Evolutionary conservation across 257 asterid species (phyloP).

Genomic region (Ehretia macrophylla): DNA sequence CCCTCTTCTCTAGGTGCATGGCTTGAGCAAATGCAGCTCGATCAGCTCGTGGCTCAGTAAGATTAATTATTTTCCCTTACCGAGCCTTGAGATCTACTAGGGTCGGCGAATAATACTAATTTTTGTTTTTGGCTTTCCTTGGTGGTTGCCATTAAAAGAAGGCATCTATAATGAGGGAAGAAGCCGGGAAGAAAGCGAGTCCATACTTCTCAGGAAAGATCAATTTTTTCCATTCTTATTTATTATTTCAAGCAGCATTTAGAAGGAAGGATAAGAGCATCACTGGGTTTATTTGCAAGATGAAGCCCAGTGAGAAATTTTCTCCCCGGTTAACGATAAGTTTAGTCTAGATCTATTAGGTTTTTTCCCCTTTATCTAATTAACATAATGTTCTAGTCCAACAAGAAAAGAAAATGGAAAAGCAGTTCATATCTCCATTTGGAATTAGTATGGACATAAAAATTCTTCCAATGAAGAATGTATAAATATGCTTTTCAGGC

Average conservation of each 20-base stretch:
- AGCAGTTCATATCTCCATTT: conserved; percentile 11
- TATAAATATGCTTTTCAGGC: not conserved
- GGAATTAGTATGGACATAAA: conserved; percentile 4
- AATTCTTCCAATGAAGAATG: conserved; percentile 3
- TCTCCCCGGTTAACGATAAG: conserved; percentile 34
- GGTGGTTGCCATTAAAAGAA: conserved; percentile 31
- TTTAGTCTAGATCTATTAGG: conserved; percentile 24
- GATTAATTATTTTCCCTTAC: conserved; percentile 18
- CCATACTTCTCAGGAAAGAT: conserved; percentile 24
- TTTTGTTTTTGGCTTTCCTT: conserved; percentile 23
- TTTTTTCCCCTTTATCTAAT: conserved; percentile 13
- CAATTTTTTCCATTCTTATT: conserved; percentile 30
- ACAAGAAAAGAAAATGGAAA: not conserved
- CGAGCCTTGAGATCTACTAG: conserved; percentile 19
- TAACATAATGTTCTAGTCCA: conserved; percentile 6
- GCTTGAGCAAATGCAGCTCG: conserved; percentile 78
- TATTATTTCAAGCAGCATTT: conserved; percentile 37
- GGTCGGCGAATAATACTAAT: conserved; percentile 28
- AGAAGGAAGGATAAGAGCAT: conserved; percentile 34
- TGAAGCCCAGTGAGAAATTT: conserved; percentile 27
- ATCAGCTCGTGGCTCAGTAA: conserved; percentile 62
- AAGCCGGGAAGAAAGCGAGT: conserved; percentile 19
- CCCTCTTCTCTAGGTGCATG: conserved; percentile 54
- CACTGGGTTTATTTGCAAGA: conserved; percentile 27
- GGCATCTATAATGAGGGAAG: conserved; percentile 21